A percentile compares a stretch with the other conserved stretches of the same genome.
Conservation (phyloP, 352 stramenopile genomes). For the Pythium apleroticum region DNA sequence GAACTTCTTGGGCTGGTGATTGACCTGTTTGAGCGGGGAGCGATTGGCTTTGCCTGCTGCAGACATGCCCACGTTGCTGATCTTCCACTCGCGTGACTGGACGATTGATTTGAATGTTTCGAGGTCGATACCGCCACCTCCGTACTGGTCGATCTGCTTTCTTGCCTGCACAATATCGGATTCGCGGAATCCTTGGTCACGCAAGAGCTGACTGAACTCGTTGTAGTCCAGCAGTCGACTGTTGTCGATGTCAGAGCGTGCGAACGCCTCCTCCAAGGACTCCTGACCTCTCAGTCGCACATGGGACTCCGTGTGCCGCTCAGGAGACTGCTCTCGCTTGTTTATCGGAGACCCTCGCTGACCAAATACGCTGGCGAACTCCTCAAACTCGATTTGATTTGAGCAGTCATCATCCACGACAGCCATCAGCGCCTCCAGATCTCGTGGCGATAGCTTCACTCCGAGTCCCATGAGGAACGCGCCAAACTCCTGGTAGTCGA, state of each 20-base stretch:
- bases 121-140: constrained; percentile 20
- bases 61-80: not conserved
- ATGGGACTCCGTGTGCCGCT: not conserved
- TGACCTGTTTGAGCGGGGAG: not conserved
- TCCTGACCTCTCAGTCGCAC: constrained; percentile 8
- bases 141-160: constrained; percentile 28
- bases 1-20: constrained; percentile 1
- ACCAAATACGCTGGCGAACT: constrained; percentile 37
- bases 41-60: not conserved
- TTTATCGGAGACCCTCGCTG: not conserved
- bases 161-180: constrained; percentile 30
- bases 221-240: constrained; percentile 34
- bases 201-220: constrained; percentile 37
- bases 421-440: constrained; percentile 39
- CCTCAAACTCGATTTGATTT: constrained; percentile 44
- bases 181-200: constrained; percentile 36
- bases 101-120: constrained; percentile 29
- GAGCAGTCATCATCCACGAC: constrained; percentile 47
- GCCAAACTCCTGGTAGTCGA: constrained; percentile 65
- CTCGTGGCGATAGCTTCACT: constrained; percentile 47
- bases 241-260: constrained; percentile 40
- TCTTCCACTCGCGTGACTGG: constrained; percentile 25
- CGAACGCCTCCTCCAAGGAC: constrained; percentile 32
- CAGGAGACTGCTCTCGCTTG: not conserved
- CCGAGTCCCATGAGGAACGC: constrained; percentile 55